A percentile compares a stretch with the other conserved stretches of the same genome.
Conservation (phyloP, 805 yeast genomes). For the Saturnispora gosingensis region DNA sequence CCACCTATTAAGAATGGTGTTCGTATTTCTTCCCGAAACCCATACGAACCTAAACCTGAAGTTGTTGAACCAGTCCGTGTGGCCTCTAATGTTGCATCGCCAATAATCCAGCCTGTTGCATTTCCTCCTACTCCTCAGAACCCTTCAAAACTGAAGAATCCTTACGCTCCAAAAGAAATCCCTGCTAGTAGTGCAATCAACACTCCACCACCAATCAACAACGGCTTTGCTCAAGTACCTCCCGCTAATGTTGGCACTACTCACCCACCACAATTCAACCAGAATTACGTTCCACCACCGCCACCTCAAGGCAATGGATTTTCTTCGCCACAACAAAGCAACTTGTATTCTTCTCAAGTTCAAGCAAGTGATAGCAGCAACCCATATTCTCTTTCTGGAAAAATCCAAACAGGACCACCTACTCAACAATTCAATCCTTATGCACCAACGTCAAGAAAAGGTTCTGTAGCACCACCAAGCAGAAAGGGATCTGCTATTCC, state of each 20-base stretch:
- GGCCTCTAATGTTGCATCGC: conserved; percentile 9
- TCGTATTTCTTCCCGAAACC: conserved; percentile 18
- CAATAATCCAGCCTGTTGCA: conserved; percentile 15
- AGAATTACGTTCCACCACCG: conserved; percentile 9
- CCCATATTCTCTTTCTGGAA: conserved; percentile 14
- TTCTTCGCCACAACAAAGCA: conserved; percentile 13
- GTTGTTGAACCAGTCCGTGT: conserved; percentile 17
- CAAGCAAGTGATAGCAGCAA: not conserved
- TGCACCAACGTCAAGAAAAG: not conserved
- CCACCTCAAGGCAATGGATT: conserved; percentile 3
- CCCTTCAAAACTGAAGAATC: conserved; percentile 20
- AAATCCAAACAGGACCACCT: not conserved
- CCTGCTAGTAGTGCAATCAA: conserved; percentile 14
- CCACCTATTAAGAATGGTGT: not conserved
- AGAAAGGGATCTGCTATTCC: conserved; percentile 8
- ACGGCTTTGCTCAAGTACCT: conserved; percentile 9
- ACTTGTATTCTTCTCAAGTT: not conserved
- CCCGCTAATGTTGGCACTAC: not conserved
- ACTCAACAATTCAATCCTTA: not conserved
- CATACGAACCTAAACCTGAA: conserved; percentile 30
- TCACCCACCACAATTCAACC: not conserved
- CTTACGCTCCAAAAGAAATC: conserved; percentile 28
- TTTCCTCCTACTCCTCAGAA: conserved; percentile 15
- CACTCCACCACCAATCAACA: conserved; percentile 7
- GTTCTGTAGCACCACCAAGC: not conserved